These are phyloP conservation scores for Trichophyton simii DNA, from an alignment of 2,329 filamentous ascomycete species.

Conservation along the genomic window DNA sequence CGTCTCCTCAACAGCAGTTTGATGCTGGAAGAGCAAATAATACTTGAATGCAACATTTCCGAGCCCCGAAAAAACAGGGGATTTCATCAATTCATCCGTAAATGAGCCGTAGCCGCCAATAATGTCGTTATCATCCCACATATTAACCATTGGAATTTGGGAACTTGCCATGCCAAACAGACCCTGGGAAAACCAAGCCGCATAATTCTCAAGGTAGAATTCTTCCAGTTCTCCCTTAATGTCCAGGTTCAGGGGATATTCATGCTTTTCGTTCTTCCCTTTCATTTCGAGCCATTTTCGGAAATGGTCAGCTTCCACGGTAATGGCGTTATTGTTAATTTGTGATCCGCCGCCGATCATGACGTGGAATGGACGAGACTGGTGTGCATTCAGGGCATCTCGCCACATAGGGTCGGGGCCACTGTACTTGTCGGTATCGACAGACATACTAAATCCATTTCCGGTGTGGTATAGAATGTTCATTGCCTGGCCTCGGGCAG, in stretches of 20 bases:
- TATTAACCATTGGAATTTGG: constrained; percentile 97
- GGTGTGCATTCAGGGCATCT: constrained; percentile 85
- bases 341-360: constrained; percentile 98
- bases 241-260: constrained; percentile 60
- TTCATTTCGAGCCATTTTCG: constrained; percentile 72
- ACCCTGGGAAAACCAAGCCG: constrained; percentile 92
- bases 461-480: constrained; percentile 99
- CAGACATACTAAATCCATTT: constrained; percentile 81
- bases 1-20: constrained; percentile 70
- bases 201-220: constrained; percentile 81
- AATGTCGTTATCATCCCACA: constrained; percentile 91
- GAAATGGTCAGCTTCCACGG: constrained; percentile 63
- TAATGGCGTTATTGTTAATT: constrained; percentile 83
- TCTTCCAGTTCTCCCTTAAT: constrained; percentile 80
- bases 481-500: constrained; percentile 72
- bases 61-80: constrained; percentile 76
- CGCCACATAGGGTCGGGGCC: constrained; percentile 95
- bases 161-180: constrained; percentile 84
- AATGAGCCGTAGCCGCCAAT: constrained; percentile 92
- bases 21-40: constrained; percentile 97
- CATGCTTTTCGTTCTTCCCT: constrained; percentile 67
- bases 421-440: constrained; percentile 66
- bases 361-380: constrained; percentile 85
- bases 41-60: constrained; percentile 95
- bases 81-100: constrained; percentile 79